These are phyloP conservation scores for Bipolaris cookei DNA, from an alignment of 2,329 filamentous ascomycete species.

Conservation along the genomic window DNA sequence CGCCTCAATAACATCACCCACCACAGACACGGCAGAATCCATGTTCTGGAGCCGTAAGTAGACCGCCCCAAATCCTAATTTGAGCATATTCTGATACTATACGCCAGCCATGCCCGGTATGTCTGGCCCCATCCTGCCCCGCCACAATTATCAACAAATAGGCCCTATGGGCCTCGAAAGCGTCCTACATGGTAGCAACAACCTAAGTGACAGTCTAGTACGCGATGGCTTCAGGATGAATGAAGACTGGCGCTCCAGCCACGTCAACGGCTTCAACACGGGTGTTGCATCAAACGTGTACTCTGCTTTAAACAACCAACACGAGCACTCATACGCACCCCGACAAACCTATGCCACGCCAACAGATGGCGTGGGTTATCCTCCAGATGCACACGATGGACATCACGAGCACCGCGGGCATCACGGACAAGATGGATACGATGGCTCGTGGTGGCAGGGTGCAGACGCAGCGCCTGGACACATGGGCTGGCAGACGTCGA, in stretches of 20 bases:
- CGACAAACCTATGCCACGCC: slow-evolving; percentile 5
- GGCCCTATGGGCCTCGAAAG: slow-evolving; percentile 47
- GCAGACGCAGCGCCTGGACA: slow-evolving; percentile 6
- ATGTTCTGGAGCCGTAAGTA: slow-evolving; percentile 44
- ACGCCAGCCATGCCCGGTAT: slow-evolving; percentile 45
- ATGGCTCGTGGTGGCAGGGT: slow-evolving; percentile 17
- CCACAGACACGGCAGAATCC: slow-evolving; percentile 25
- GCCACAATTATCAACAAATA: slow-evolving; percentile 33
- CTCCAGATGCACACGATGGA: slow-evolving; percentile 1
- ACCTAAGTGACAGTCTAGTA: slow-evolving; percentile 41
- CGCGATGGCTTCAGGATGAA: slow-evolving; percentile 47
- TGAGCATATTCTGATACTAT: neutral
- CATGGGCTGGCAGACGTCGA: slow-evolving; percentile 13
- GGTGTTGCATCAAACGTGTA: slow-evolving; percentile 13
- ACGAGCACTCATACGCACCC: slow-evolving; percentile 9
- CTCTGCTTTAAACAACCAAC: neutral
- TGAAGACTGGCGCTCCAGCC: slow-evolving; percentile 30
- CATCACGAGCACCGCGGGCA: slow-evolving; percentile 6
- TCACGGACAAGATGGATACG: slow-evolving; percentile 11
- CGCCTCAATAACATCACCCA: slow-evolving; percentile 20
- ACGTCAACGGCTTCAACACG: slow-evolving; percentile 22
- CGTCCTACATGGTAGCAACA: slow-evolving; percentile 32
- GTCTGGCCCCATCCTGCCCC: slow-evolving; percentile 46
- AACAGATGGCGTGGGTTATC: slow-evolving; percentile 2
- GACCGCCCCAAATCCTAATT: neutral